Evolutionary conservation across 345 rosid genomes (phyloP).

Genomic region (Citrus australasica): DNA sequence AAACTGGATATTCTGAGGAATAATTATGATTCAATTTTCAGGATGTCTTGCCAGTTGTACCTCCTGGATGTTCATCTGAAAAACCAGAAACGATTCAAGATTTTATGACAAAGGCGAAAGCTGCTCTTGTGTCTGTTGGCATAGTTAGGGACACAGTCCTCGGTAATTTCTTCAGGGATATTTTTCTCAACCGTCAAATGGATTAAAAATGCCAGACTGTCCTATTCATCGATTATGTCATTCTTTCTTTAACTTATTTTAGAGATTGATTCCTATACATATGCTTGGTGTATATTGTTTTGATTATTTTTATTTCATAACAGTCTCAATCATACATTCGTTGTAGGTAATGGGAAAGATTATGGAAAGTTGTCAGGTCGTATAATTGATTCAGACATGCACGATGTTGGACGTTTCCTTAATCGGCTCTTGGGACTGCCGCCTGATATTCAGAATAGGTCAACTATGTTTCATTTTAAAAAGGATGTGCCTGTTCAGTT

Average conservation of each 20-base stretch:
- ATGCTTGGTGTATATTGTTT: not conserved
- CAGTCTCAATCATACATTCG: slow-evolving; percentile 6
- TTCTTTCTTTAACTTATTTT: slow-evolving; percentile 5
- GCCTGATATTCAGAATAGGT: slow-evolving; percentile 97
- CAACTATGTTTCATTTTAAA: slow-evolving; percentile 14
- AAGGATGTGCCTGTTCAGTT: slow-evolving; percentile 5
- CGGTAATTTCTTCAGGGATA: slow-evolving; percentile 38
- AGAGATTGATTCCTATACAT: not conserved
- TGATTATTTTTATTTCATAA: not conserved
- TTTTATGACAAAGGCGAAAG: slow-evolving; percentile 81
- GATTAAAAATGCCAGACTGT: not conserved
- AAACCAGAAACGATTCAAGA: slow-evolving; percentile 80
- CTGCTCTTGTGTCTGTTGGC: slow-evolving; percentile 97
- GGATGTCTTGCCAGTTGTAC: slow-evolving; percentile 89
- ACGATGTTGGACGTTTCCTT: slow-evolving; percentile 91
- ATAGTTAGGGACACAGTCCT: slow-evolving; percentile 86
- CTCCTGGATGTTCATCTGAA: slow-evolving; percentile 91
- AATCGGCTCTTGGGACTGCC: slow-evolving; percentile 95
- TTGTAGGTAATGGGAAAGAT: slow-evolving; percentile 83
- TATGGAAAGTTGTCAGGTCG: slow-evolving; percentile 81
- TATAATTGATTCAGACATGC: slow-evolving; percentile 98
- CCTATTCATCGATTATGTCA: not conserved
- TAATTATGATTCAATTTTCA: slow-evolving; percentile 42
- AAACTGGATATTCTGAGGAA: slow-evolving; percentile 19
- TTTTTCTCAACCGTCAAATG: not conserved